A percentile compares a stretch with the other conserved stretches of the same genome.
phyloP scores from a whole-genome alignment of 495 filamentous ascomycete genomes.

The Tuber melanosporum region DNA sequence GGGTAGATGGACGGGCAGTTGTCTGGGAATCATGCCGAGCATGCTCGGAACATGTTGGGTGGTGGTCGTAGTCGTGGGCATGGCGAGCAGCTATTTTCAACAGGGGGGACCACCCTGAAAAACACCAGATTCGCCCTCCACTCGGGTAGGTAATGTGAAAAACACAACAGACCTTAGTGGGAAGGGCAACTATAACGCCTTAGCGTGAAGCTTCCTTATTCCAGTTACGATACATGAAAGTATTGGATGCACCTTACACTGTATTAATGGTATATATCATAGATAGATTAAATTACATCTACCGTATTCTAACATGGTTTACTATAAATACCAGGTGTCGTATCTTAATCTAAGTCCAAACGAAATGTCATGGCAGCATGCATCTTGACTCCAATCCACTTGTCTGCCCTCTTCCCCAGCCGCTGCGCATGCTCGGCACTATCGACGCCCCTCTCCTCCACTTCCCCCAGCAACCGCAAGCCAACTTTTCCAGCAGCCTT shows the following conservation, averaged over 20 bases:
- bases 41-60: too few species aligned
- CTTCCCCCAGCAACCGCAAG: slow-evolving; percentile 47
- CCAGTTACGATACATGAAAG: background rate
- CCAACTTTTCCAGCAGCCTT: slow-evolving; percentile 51
- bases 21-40: too few species aligned
- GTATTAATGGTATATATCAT: background rate
- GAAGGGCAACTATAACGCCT: background rate
- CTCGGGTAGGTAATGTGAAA: too few species aligned
- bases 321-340: background rate
- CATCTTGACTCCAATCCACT: slow-evolving; percentile 62
- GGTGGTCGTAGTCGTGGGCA: too few species aligned
- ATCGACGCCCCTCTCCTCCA: slow-evolving; percentile 51
- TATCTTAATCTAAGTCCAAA: slow-evolving; percentile 41
- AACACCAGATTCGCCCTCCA: background rate
- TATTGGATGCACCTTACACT: background rate
- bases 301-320: background rate
- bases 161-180: background rate
- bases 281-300: background rate
- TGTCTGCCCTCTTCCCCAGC: slow-evolving; percentile 56
- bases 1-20: too few species aligned
- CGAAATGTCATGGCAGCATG: slow-evolving; percentile 56
- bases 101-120: background rate
- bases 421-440: slow-evolving; percentile 46
- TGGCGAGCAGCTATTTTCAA: too few species aligned
- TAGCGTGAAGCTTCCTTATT: background rate